Conservation (phyloP, 2,329 filamentous ascomycete genomes). For the Trichophyton rubrum region DNA sequence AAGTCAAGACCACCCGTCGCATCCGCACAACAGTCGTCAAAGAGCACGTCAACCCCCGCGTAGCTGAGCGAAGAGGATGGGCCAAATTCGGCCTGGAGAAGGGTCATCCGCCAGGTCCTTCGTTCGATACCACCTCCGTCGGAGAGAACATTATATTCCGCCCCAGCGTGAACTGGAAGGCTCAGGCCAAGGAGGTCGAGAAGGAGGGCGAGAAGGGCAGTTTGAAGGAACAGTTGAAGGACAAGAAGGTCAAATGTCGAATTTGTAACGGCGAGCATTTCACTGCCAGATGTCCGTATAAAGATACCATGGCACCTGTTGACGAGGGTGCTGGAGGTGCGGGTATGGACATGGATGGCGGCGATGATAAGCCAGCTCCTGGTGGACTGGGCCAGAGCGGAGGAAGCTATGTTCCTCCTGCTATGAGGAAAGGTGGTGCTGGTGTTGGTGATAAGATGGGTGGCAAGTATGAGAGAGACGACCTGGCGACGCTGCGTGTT, state of each 20-base stretch:
- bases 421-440: slow-evolving; percentile 59
- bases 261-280: slow-evolving; percentile 99
- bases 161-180: slow-evolving; percentile 87
- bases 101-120: slow-evolving; percentile 71
- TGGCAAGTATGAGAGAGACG: slow-evolving; percentile 92
- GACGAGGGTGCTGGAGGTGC: slow-evolving; percentile 32
- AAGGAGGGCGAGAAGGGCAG: slow-evolving; percentile 46
- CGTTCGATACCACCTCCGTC: slow-evolving; percentile 78
- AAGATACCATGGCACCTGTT: slow-evolving; percentile 87
- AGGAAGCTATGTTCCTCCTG: slow-evolving; percentile 87
- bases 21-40: slow-evolving; percentile 86
- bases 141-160: slow-evolving; percentile 98
- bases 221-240: slow-evolving; percentile 63
- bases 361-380: slow-evolving; percentile 31
- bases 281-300: slow-evolving; percentile 97
- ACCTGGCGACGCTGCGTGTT: slow-evolving; percentile 88
- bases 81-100: slow-evolving; percentile 82
- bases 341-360: slow-evolving; percentile 38
- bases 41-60: slow-evolving; percentile 89
- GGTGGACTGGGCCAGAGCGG: slow-evolving; percentile 51
- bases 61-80: slow-evolving; percentile 90
- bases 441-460: slow-evolving; percentile 66
- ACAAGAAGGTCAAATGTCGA: slow-evolving; percentile 99
- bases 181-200: slow-evolving; percentile 61
- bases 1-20: slow-evolving; percentile 92